Evolutionary conservation across 140 eudicot genomes (phyloP), one percentile per base, ranked within the genome.

Genomic region (Senecio squalidus): DNA sequence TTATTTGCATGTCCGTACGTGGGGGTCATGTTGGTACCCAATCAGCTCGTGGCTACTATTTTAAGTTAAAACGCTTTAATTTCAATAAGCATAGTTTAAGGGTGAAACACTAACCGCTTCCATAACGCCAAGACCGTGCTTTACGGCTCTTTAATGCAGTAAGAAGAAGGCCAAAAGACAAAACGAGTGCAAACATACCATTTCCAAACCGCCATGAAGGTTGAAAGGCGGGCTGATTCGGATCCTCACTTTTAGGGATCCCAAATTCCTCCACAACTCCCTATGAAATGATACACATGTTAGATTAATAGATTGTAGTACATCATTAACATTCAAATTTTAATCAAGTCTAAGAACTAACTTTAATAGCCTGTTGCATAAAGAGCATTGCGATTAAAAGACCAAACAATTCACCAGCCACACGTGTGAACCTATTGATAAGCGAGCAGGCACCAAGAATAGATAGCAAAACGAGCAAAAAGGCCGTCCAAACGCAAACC

Each of bases 51-150:
- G 9, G n/a, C n/a, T n/a, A n/a, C n/a, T n/a, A n/a, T n/a, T n/a
- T n/a, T n/a, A n/a, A n/a, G n/a, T n/a, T n/a, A n/a, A 46, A 3
- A 21, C 21, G 28, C 9, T 46, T 52, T 27, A 27, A 2, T 13
- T 62, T 28, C 21, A 11, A 13, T 43, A 22, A 24, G n/a, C 54
- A 26, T 2, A 59, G 43, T 59, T 16, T 5, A 17, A 61, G 17
- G 20, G 38, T 29, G 29, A 57, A 44, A 69, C 27, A 36, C 45
- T 55, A 28, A 91, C 98, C 98, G 48, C 92, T 40, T 26, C 98
- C 98, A 71, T 91, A 91, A 48, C 98, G 94, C 98, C 98, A 91
- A 17, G 95, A 87, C 67, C 98, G 75, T 76, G 98, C 98, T 67
- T 83, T 91, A 22, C 98, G 92, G 79, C 96, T 91, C 71, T 72